Base-by-base conservation (phyloP, 2,329 filamentous ascomycete species). In the Talaromyces sp. region DNA sequence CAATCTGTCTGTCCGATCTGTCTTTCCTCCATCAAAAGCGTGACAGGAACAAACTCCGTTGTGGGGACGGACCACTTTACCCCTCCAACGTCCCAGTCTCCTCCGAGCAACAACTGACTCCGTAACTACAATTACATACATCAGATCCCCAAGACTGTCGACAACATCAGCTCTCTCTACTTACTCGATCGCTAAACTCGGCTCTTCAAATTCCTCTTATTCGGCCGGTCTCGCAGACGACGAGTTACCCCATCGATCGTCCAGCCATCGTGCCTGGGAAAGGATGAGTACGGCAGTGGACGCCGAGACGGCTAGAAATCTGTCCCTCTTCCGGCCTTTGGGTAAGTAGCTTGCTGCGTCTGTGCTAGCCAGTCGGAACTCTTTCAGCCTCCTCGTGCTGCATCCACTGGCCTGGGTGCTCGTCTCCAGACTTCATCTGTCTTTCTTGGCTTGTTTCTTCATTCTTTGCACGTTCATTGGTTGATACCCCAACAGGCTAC, bases 311-410 rank as follows among this genome's bases (percentile, higher is more conserved):
- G 72, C 73, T 61, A 71, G 70, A 64, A 65, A 76, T 59, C 65
- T 77, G 67, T 77, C 75, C 59, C 68, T 77, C 50, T 73, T 77
- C 64, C 73, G 74, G 64, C 75, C 75, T 62, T 66, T 77, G 63
- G 75, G 75, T 77, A 70, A 67, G 74, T 50, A 37, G 21, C 63
- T 57, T 63, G 61, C 62, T 65, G 65, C 54, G 56, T 51, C 60
- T 61, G 28, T 31, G 41, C 51, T 63, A 67, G 63, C 72, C 72
- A 74, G 66, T 74, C 63, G 71, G 61, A 68, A 53, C 52, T 54
- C 57, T 55, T 21, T 61, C 53, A 59, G 50, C 58, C 63, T 61
- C 66, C 70, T 67, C 71, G 70, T 73, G 70, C 68, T 62, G 63
- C 58, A 61, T 64, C 63, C 63, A 70, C 69, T 71, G 68, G 70